These are phyloP conservation scores for Russula vinacea DNA, from an alignment of 768 basidiomycete species.

Conservation along the genomic window DNA sequence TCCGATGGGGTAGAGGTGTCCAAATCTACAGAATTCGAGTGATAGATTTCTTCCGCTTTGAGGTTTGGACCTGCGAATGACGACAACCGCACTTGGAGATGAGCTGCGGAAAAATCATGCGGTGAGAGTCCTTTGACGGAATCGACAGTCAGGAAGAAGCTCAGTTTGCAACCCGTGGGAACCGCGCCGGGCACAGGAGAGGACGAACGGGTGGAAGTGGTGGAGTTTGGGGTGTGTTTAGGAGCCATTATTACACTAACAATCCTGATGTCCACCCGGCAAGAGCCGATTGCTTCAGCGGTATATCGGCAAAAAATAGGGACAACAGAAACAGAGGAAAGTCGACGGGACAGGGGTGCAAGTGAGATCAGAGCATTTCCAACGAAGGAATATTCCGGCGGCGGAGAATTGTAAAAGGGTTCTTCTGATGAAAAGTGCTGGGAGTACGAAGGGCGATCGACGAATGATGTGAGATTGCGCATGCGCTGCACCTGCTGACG, in stretches of 20 bases:
- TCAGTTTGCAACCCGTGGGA: slow-evolving; percentile 75
- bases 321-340: slow-evolving; percentile 70
- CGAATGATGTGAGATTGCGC: slow-evolving; percentile 87
- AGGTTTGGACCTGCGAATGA: slow-evolving; percentile 75
- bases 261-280: slow-evolving; percentile 80
- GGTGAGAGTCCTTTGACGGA: slow-evolving; percentile 83
- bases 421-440: slow-evolving; percentile 92
- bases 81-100: slow-evolving; percentile 84
- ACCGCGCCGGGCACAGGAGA: slow-evolving; percentile 69
- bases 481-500: slow-evolving; percentile 88
- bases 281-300: slow-evolving; percentile 92
- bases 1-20: slow-evolving; percentile 68
- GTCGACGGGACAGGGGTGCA: slow-evolving; percentile 69
- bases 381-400: slow-evolving; percentile 89
- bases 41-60: slow-evolving; percentile 75
- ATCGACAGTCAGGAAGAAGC: slow-evolving; percentile 83
- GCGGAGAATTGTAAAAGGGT: slow-evolving; percentile 86
- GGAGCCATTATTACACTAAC: slow-evolving; percentile 63
- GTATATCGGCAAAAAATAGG: slow-evolving; percentile 95
- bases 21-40: slow-evolving; percentile 72
- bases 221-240: slow-evolving; percentile 58
- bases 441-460: slow-evolving; percentile 89
- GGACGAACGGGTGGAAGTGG: slow-evolving; percentile 65
- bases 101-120: slow-evolving; percentile 83
- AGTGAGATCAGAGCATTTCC: slow-evolving; percentile 84